Evolutionary conservation across 2,329 filamentous ascomycete genomes (phyloP).

Genomic region (Thelonectria rubi): DNA sequence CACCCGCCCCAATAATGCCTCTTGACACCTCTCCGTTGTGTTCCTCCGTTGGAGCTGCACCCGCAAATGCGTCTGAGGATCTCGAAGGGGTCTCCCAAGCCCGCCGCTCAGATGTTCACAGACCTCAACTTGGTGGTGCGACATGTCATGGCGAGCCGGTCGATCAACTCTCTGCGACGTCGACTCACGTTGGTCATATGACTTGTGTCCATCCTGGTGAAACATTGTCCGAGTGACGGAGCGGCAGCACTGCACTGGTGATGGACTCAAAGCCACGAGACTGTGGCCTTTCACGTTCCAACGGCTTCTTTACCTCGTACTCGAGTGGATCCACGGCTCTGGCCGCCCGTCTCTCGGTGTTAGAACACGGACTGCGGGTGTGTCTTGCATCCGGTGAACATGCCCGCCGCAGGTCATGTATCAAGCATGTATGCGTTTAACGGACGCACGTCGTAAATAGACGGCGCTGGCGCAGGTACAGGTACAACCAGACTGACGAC

Average conservation of each 20-base stretch:
- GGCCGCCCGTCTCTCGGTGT: neutral
- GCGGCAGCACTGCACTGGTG: neutral
- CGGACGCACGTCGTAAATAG: neutral
- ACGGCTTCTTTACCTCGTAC: neutral
- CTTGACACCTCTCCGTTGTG: neutral
- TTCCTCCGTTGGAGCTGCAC: neutral
- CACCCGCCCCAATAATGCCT: neutral
- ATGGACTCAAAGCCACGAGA: neutral
- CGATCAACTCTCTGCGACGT: neutral
- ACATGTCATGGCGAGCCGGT: slow-evolving; percentile 8
- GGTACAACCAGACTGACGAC: neutral
- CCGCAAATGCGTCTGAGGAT: neutral
- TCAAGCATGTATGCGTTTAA: slow-evolving; percentile 9
- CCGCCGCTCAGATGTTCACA: slow-evolving; percentile 4
- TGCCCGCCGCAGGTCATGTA: slow-evolving; percentile 19
- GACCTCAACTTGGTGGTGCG: slow-evolving; percentile 10
- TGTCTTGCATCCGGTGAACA: slow-evolving; percentile 5
- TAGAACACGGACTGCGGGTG: slow-evolving; percentile 15
- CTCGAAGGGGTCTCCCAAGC: neutral
- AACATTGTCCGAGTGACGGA: slow-evolving; percentile 12
- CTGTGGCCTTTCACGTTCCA: slow-evolving; percentile 4
- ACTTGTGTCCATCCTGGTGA: slow-evolving; percentile 19
- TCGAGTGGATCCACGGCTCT: slow-evolving; percentile 6
- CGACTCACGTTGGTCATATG: slow-evolving; percentile 16
- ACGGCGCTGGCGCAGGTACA: slow-evolving; percentile 8